Evolutionary conservation across 2,329 filamentous ascomycete genomes (phyloP).

Genomic region (Chaetoscypha palmicola): DNA sequence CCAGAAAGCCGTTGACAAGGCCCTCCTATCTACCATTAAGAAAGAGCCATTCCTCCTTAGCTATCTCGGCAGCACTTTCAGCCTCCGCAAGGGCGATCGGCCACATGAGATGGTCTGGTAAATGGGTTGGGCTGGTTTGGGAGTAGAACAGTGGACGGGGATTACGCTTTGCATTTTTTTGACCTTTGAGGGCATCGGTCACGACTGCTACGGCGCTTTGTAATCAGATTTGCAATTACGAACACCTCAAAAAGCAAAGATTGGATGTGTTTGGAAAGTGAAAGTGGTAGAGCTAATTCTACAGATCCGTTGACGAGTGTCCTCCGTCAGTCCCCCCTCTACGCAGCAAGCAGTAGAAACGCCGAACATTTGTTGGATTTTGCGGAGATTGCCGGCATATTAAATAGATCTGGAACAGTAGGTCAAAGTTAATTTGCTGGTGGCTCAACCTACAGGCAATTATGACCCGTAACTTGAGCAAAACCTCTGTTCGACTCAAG

Average conservation of each 20-base stretch:
- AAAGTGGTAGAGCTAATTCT: background rate
- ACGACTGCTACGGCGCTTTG: constrained; percentile 36
- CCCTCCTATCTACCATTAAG: constrained; percentile 91
- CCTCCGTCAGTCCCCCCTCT: too few species aligned
- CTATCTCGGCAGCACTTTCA: constrained; percentile 96
- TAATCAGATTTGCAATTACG: constrained; percentile 33
- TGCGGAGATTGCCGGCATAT: too few species aligned
- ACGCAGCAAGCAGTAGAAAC: too few species aligned
- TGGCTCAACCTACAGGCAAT: too few species aligned
- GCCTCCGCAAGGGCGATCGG: constrained; percentile 98
- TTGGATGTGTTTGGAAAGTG: background rate
- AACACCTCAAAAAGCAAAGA: constrained; percentile 29
- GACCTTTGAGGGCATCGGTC: constrained; percentile 56
- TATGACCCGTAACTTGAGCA: too few species aligned
- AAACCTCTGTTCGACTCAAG: too few species aligned
- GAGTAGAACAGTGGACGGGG: constrained; percentile 37
- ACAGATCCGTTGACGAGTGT: background rate
- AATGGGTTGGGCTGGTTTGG: constrained; percentile 33
- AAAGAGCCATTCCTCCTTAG: constrained; percentile 90
- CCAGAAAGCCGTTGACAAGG: constrained; percentile 98
- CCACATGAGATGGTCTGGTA: constrained; percentile 99
- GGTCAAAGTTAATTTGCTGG: too few species aligned
- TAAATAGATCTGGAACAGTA: too few species aligned
- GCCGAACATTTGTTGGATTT: too few species aligned
- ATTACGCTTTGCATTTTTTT: constrained; percentile 55